Conservation (phyloP, 495 filamentous ascomycete species). For the Daldinia childiae region DNA sequence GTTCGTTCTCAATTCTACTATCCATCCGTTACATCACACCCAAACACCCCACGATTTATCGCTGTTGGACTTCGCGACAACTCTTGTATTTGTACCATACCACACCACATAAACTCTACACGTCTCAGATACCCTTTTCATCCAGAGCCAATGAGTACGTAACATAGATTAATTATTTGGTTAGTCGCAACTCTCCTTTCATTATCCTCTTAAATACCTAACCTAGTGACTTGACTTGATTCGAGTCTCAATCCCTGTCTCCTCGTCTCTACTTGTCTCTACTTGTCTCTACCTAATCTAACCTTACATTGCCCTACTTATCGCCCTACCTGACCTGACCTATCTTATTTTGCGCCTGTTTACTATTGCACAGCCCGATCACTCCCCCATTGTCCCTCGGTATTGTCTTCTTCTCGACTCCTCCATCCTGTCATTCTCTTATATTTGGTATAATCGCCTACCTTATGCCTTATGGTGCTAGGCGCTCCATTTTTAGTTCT, state of each 20-base stretch:
- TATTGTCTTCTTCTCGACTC: conserved; percentile 4
- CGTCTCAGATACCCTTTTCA: conserved; percentile 5
- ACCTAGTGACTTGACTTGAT: neutral
- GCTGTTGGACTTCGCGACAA: conserved; percentile 17
- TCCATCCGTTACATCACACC: conserved; percentile 34
- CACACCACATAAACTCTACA: neutral
- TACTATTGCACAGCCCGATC: conserved; percentile 24
- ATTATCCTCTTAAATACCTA: neutral
- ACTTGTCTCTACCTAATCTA: conserved; percentile 17
- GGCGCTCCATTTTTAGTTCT: neutral
- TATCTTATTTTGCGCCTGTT: conserved; percentile 18
- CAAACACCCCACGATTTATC: conserved; percentile 38
- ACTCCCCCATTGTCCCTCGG: conserved; percentile 12
- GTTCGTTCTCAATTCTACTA: conserved; percentile 11
- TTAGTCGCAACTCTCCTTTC: neutral
- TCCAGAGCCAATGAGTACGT: neutral
- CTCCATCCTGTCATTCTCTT: neutral
- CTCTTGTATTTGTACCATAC: conserved; percentile 6
- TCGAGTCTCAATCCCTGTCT: conserved; percentile 1
- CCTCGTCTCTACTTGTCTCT: neutral
- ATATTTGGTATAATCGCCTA: conserved; percentile 9
- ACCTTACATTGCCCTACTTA: conserved; percentile 2
- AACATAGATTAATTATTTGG: neutral
- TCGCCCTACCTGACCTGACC: conserved; percentile 1
- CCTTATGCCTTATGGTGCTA: conserved; percentile 8